A percentile compares a stretch with the other conserved stretches of the same genome.
Conservation (phyloP, 1,139 yeast species). For the Martiniozyma asiatica region DNA sequence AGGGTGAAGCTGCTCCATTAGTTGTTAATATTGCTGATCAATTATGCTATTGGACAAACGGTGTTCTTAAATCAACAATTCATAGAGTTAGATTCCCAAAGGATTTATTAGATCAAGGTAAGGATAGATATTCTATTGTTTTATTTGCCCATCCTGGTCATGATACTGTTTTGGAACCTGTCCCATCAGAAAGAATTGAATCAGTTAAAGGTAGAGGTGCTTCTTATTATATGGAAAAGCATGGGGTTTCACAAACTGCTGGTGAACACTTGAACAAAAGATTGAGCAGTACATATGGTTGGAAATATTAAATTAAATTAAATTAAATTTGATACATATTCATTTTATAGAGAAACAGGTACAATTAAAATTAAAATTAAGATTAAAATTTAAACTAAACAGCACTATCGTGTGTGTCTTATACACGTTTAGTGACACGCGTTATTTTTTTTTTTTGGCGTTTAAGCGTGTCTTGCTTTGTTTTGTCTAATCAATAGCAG, state of each 20-base stretch:
- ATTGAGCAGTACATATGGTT: constrained; percentile 51
- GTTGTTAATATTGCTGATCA: constrained; percentile 47
- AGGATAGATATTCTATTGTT: constrained; percentile 69
- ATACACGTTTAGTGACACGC: too few species aligned
- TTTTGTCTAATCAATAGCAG: too few species aligned
- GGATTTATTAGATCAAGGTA: constrained; percentile 40
- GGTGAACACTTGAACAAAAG: constrained; percentile 54
- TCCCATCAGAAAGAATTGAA: constrained; percentile 46
- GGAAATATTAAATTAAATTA: constrained; percentile 13
- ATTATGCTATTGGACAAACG: constrained; percentile 48
- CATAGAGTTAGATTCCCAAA: constrained; percentile 54
- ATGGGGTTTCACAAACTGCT: constrained; percentile 41
- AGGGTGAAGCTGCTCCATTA: constrained; percentile 36
- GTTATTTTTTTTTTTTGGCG: too few species aligned
- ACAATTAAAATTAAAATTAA: too few species aligned
- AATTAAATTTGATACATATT: too few species aligned
- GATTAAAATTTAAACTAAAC: too few species aligned
- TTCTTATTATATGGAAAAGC: constrained; percentile 24
- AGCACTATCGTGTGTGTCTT: too few species aligned
- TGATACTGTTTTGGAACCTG: constrained; percentile 52
- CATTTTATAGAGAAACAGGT: too few species aligned
- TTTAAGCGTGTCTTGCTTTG: too few species aligned
- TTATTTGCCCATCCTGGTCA: constrained; percentile 75
- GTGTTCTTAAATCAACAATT: constrained; percentile 39
- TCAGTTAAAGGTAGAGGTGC: constrained; percentile 37